Evolutionary conservation across 169 alveolate species (phyloP).

Genomic region (Plasmodium relictum): DNA sequence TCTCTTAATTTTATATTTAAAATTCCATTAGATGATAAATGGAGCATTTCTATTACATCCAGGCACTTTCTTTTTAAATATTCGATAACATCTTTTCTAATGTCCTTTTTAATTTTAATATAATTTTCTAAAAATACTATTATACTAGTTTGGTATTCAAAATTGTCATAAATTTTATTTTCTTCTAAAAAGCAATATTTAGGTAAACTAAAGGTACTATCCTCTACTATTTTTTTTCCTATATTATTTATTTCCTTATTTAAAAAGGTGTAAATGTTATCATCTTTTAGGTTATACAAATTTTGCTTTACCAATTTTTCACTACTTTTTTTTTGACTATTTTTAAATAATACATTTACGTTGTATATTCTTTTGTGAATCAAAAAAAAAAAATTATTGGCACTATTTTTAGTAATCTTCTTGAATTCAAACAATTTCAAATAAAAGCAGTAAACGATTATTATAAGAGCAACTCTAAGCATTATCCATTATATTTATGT

Average conservation of each 20-base stretch:
- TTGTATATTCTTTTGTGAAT: neutral
- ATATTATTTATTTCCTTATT: conserved; percentile 36
- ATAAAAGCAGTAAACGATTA: neutral
- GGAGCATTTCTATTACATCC: neutral
- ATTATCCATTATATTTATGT: conserved; percentile 46
- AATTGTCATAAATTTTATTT: conserved; percentile 38
- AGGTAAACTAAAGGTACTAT: conserved; percentile 27
- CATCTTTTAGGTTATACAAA: neutral
- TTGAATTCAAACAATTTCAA: neutral
- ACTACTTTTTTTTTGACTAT: neutral
- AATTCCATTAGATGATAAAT: conserved; percentile 23
- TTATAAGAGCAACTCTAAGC: conserved; percentile 3
- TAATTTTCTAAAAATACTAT: conserved; percentile 33
- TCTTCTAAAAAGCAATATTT: conserved; percentile 45
- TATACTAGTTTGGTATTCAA: conserved; percentile 59
- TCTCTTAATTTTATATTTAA: conserved; percentile 27
- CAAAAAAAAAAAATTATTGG: neutral
- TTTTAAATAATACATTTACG: neutral
- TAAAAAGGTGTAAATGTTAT: conserved; percentile 3
- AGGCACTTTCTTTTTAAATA: conserved; percentile 2
- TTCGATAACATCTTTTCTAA: neutral
- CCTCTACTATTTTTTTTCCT: neutral
- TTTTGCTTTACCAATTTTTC: neutral
- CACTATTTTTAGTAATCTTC: neutral
- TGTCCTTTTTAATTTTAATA: neutral